phyloP scores from a whole-genome alignment of 768 basidiomycete species.

The Neoboletus subvelutipes region DNA sequence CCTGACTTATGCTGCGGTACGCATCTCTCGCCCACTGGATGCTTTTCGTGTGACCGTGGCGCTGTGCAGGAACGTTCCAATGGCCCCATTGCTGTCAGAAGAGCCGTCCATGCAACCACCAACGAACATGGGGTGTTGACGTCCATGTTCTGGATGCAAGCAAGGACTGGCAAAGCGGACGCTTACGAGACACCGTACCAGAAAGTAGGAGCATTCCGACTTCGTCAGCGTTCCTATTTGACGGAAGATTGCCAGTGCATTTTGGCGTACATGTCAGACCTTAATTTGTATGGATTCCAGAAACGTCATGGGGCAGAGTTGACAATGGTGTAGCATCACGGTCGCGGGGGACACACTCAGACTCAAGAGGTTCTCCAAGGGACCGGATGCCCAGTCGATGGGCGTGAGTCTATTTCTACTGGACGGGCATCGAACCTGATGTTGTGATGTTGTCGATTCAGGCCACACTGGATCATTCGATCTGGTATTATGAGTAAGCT shows the following conservation, averaged over 20 bases:
- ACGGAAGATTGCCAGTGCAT: conserved; percentile 55
- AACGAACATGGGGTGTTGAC: conserved; percentile 47
- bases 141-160: conserved; percentile 80
- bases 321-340: conserved; percentile 46
- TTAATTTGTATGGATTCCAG: conserved; percentile 60
- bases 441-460: background rate
- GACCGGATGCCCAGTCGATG: conserved; percentile 58
- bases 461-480: conserved; percentile 74
- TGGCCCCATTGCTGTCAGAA: conserved; percentile 69
- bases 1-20: conserved; percentile 29
- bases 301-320: background rate
- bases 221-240: conserved; percentile 1
- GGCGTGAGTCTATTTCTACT: conserved; percentile 42
- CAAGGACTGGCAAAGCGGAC: conserved; percentile 53
- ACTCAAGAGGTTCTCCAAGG: conserved; percentile 47
- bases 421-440: conserved; percentile 8
- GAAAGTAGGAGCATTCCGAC: conserved; percentile 46
- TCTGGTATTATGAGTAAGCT: conserved; percentile 74
- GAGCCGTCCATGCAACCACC: conserved; percentile 44
- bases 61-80: conserved; percentile 55
- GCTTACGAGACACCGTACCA: conserved; percentile 72
- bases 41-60: conserved; percentile 22
- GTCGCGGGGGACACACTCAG: conserved; percentile 55
- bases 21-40: conserved; percentile 17
- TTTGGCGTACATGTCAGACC: conserved; percentile 74